Conservation (phyloP, 1,139 yeast species). For the Yamadazyma diddensiae region DNA sequence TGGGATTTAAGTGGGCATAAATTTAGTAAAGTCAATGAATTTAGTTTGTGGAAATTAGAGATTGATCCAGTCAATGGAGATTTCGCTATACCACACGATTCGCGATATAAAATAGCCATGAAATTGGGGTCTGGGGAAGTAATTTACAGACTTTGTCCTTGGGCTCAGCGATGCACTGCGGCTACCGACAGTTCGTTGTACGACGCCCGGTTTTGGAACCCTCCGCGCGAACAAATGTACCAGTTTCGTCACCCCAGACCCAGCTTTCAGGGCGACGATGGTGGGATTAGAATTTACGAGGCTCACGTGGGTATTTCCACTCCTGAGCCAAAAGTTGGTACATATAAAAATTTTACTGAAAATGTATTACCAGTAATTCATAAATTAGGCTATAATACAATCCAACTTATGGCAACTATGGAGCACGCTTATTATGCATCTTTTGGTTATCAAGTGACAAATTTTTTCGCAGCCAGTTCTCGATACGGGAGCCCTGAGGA, state of each 20-base stretch:
- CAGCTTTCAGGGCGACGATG: slow-evolving; percentile 28
- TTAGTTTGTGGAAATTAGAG: slow-evolving; percentile 65
- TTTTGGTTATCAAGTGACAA: slow-evolving; percentile 93
- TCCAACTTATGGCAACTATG: slow-evolving; percentile 97
- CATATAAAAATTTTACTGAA: slow-evolving; percentile 79
- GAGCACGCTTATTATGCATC: slow-evolving; percentile 98
- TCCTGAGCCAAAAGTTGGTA: slow-evolving; percentile 80
- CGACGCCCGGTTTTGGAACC: slow-evolving; percentile 95
- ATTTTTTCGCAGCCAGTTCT: slow-evolving; percentile 85
- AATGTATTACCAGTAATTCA: slow-evolving; percentile 82
- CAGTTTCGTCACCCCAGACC: slow-evolving; percentile 67
- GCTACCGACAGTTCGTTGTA: slow-evolving; percentile 47
- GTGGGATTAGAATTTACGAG: slow-evolving; percentile 79
- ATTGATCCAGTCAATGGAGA: slow-evolving; percentile 55
- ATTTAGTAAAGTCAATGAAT: slow-evolving; percentile 52
- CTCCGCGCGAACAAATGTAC: slow-evolving; percentile 45
- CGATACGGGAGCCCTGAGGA: slow-evolving; percentile 95
- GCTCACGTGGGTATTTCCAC: slow-evolving; percentile 96
- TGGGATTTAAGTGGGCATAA: slow-evolving; percentile 68
- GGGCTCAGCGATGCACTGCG: slow-evolving; percentile 83
- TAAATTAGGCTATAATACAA: slow-evolving; percentile 83
- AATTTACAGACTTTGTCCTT: slow-evolving; percentile 83
- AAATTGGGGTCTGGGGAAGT: slow-evolving; percentile 64
- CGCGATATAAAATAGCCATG: slow-evolving; percentile 73
- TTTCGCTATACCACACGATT: slow-evolving; percentile 75